These are phyloP conservation scores for Hermanozyma aechmeae DNA, from an alignment of 805 yeast species.

Conservation along the genomic window DNA sequence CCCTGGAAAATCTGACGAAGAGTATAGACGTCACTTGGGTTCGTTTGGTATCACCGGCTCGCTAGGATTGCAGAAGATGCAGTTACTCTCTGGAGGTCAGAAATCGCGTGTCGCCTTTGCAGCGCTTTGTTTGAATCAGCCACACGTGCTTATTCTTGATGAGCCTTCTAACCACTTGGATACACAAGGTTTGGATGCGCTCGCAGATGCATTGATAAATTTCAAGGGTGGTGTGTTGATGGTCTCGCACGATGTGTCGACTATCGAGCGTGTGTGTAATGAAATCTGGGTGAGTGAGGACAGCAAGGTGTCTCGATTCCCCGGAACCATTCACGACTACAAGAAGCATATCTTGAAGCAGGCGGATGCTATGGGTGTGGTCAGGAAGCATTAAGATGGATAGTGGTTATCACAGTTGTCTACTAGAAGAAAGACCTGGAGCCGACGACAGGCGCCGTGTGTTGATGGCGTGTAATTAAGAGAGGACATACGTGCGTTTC, in stretches of 20 bases:
- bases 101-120: slow-evolving; percentile 98
- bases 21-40: slow-evolving; percentile 92
- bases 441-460: too few relatives aligned
- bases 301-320: slow-evolving; percentile 68
- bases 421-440: too few relatives aligned
- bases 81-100: slow-evolving; percentile 91
- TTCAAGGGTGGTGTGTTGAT: slow-evolving; percentile 94
- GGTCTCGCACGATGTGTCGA: slow-evolving; percentile 96
- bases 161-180: slow-evolving; percentile 99
- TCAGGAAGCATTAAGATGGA: slow-evolving; percentile 57
- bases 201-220: slow-evolving; percentile 76
- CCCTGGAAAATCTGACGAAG: slow-evolving; percentile 95
- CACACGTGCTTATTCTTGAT: slow-evolving; percentile 87
- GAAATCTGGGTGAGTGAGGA: slow-evolving; percentile 95
- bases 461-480: too few relatives aligned
- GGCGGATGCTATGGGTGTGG: slow-evolving; percentile 85
- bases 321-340: slow-evolving; percentile 80
- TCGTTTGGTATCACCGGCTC: slow-evolving; percentile 96
- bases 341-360: slow-evolving; percentile 74
- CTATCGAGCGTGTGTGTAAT: slow-evolving; percentile 80
- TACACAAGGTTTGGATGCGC: slow-evolving; percentile 95
- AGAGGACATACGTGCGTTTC: too few relatives aligned
- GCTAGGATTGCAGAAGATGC: slow-evolving; percentile 84
- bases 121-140: slow-evolving; percentile 79
- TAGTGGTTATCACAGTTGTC: too few relatives aligned